Evolutionary conservation across 2,329 filamentous ascomycete species (phyloP).

Genomic region (Alternaria arbusti): DNA sequence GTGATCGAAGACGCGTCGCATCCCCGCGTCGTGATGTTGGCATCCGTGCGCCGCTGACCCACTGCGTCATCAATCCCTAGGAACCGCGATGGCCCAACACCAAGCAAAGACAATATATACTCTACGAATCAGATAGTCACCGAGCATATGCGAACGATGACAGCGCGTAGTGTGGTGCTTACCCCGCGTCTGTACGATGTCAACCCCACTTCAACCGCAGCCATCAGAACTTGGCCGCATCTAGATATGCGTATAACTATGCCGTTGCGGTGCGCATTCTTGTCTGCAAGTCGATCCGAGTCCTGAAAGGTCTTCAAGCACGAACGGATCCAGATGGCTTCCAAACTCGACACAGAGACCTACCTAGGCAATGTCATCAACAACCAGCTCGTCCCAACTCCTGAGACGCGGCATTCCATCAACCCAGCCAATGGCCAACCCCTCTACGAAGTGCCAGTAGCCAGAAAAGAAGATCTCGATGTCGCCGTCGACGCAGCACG

Average conservation of each 20-base stretch:
- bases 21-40: neutral
- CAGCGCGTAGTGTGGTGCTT: neutral
- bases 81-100: neutral
- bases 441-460: conserved; percentile 57
- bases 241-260: neutral
- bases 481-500: conserved; percentile 54
- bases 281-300: neutral
- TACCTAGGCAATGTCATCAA: conserved; percentile 56
- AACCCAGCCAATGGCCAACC: conserved; percentile 58
- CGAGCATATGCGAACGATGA: neutral
- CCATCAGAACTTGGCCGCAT: neutral
- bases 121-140: neutral
- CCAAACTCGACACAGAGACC: conserved; percentile 7
- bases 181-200: neutral
- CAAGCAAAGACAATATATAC: neutral
- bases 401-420: conserved; percentile 53
- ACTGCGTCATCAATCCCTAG: neutral
- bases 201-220: neutral
- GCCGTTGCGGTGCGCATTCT: neutral
- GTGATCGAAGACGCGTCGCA: neutral
- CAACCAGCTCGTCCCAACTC: conserved; percentile 52
- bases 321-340: neutral
- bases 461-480: conserved; percentile 56
- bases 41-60: neutral
- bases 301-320: neutral